Evolutionary conservation across 805 yeast genomes (phyloP), one percentile per base, ranked within the genome.

Genomic region (Hanseniaspora hatyaiensis): DNA sequence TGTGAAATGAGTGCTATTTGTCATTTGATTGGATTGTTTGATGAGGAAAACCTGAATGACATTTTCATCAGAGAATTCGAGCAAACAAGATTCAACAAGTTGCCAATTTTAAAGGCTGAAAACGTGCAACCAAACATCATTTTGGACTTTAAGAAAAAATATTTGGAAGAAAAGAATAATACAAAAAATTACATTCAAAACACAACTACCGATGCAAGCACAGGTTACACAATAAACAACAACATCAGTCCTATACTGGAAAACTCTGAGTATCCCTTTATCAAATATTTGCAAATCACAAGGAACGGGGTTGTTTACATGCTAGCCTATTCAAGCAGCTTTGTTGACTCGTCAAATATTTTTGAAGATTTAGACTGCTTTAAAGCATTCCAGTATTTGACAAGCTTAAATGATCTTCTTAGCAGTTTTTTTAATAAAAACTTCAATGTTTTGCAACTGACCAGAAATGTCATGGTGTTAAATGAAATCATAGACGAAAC

Each of bases 401-500:
- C 57, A 31, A 57, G 56, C 26, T 55, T 61, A 20, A 54, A 60
- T 42, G 47, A 46, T 23, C 45, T 63, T 16, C 40, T 62, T 46
- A 53, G 52, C 46, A 54, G 50, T 23, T 61, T 59, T 45, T 55
- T 62, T 13, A 54, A 49, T 18, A 71, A 71, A 47, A 87, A 80
- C 47, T 56, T 75, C 15, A 73, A 85, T 2, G 65, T 74, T 19
- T 13, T 16, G 8, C 22, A 36, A 28, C 13, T 48, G 11, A 18
- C n/a, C 8, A 6, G 19, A n/a, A 95, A 86, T 61, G 73, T 75
- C 53, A 77, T 79, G 29, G 67, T 86, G 41, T 73, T 86, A 6
- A 81, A 80, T 62, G 96, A 87, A 59, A 65, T 86, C n/a, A 63
- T 86, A 37, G 96, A 86, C 59, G 96, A 86, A 58, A 82, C 86